Percentiles rank a stretch among this genome's conserved stretches.
Evolutionary conservation across 2,329 filamentous ascomycete species (phyloP).

Genomic region (Pyrenophora tritici-repentis): DNA sequence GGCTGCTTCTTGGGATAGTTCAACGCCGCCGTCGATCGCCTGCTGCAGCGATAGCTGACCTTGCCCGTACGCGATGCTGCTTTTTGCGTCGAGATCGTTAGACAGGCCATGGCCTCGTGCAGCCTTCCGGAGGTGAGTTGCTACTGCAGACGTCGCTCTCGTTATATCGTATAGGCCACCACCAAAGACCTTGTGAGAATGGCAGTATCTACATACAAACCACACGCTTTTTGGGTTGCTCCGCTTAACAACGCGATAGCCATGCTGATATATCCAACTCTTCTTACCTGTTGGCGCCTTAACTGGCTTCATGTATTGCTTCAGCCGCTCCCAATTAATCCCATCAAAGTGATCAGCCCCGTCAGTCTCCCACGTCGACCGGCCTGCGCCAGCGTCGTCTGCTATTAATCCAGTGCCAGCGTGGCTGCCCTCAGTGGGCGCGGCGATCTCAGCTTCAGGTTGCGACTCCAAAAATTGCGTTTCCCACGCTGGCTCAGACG

Average conservation of each 20-base stretch:
- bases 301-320: background rate
- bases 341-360: background rate
- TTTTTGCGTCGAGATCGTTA: background rate
- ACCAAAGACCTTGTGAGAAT: slow-evolving; percentile 3
- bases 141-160: slow-evolving; percentile 3
- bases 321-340: background rate
- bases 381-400: background rate
- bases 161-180: slow-evolving; percentile 4
- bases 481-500: background rate
- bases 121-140: background rate
- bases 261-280: slow-evolving; percentile 1
- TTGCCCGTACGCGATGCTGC: background rate
- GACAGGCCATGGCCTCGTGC: background rate
- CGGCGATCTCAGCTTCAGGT: background rate
- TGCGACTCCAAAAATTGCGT: slow-evolving; percentile 1
- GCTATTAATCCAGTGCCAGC: background rate
- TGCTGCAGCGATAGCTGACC: background rate
- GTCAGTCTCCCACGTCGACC: background rate
- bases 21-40: background rate
- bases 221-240: background rate
- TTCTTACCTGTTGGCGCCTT: background rate
- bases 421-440: background rate
- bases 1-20: background rate
- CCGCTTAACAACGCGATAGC: background rate
- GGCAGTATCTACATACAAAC: slow-evolving; percentile 8